A percentile compares a stretch with the other conserved stretches of the same genome.
These are phyloP conservation scores for Ceratocystis colombiana DNA, from an alignment of 2,329 filamentous ascomycete genomes.

Conservation along the genomic window DNA sequence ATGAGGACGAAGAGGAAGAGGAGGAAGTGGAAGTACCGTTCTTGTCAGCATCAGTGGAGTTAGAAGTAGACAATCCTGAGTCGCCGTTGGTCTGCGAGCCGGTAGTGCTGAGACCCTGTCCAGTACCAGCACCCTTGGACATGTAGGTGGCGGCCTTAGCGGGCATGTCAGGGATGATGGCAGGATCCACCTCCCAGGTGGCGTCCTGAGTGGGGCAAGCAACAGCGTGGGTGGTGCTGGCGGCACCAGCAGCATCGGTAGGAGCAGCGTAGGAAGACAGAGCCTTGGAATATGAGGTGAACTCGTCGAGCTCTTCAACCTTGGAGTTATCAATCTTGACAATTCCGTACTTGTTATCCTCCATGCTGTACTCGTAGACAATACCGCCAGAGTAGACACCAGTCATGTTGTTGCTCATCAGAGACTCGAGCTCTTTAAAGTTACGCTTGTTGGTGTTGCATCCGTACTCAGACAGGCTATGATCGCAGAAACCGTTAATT, in stretches of 20 bases:
- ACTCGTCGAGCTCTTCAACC: slow-evolving; percentile 53
- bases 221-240: slow-evolving; percentile 39
- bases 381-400: slow-evolving; percentile 87
- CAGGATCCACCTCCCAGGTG: slow-evolving; percentile 44
- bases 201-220: slow-evolving; percentile 42
- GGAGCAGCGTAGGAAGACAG: slow-evolving; percentile 43
- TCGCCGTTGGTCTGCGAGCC: slow-evolving; percentile 46
- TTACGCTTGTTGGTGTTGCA: slow-evolving; percentile 72
- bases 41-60: slow-evolving; percentile 32
- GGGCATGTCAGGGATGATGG: slow-evolving; percentile 44
- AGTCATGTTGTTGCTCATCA: slow-evolving; percentile 80
- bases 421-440: slow-evolving; percentile 66
- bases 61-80: slow-evolving; percentile 40
- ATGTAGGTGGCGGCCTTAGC: slow-evolving; percentile 44
- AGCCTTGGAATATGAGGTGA: slow-evolving; percentile 43
- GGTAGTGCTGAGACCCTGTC: slow-evolving; percentile 43
- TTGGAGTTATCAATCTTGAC: slow-evolving; percentile 49
- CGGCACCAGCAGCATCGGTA: slow-evolving; percentile 42
- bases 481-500: background rate
- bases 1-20: slow-evolving; percentile 26
- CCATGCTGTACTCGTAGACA: slow-evolving; percentile 86
- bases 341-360: slow-evolving; percentile 70
- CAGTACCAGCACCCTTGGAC: slow-evolving; percentile 43
- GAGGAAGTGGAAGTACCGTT: slow-evolving; percentile 20
- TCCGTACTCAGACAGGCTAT: slow-evolving; percentile 77